These are phyloP conservation scores for Magnaporthales sp. DNA, from an alignment of 2,329 filamentous ascomycete genomes.

Conservation along the genomic window DNA sequence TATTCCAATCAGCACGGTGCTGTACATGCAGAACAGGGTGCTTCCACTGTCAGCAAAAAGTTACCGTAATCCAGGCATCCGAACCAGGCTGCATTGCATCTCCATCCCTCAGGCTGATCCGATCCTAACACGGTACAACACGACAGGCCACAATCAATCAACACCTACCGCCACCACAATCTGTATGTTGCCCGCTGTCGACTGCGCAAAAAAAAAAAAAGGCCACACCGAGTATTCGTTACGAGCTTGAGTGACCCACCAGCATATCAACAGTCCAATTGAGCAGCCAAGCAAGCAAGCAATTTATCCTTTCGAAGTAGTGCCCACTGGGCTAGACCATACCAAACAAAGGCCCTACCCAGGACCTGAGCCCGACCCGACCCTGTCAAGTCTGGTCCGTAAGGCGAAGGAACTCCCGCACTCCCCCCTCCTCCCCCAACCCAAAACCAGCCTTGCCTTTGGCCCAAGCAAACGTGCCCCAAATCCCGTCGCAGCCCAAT, in stretches of 20 bases:
- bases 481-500: slow-evolving; percentile 22
- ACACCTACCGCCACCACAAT: background rate
- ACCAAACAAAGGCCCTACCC: background rate
- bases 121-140: background rate
- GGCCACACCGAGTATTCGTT: background rate
- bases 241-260: background rate
- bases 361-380: background rate
- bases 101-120: background rate
- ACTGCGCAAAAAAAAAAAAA: background rate
- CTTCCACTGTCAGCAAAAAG: background rate
- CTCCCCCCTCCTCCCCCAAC: background rate
- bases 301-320: background rate
- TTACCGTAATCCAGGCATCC: background rate
- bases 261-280: background rate
- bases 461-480: background rate
- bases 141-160: background rate
- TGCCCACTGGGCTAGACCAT: background rate
- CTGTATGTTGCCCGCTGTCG: background rate
- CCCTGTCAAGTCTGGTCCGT: background rate
- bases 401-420: background rate
- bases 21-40: background rate
- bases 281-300: background rate
- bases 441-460: background rate
- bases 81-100: background rate
- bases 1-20: background rate